These are phyloP conservation scores for Cardiospermum halicacabum DNA, from an alignment of 345 rosid genomes.

Conservation along the genomic window DNA sequence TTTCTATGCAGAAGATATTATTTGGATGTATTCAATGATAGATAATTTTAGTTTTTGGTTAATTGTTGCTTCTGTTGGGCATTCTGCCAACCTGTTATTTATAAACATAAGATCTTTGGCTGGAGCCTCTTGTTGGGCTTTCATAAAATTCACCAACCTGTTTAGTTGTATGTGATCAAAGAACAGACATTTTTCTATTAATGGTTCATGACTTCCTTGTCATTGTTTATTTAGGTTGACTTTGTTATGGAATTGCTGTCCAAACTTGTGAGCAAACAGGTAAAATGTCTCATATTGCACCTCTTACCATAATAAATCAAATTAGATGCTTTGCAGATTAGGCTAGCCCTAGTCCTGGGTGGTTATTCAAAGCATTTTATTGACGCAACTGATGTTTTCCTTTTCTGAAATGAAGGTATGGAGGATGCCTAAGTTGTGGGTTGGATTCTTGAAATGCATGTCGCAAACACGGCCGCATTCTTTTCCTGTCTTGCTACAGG, in stretches of 20 bases:
- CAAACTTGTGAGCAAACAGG: constrained; percentile 90
- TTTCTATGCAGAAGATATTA: too few relatives aligned
- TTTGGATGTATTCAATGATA: too few relatives aligned
- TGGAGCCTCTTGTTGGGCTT: not conserved
- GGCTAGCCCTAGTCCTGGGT: not conserved
- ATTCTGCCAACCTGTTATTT: too few relatives aligned
- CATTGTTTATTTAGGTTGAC: constrained; percentile 57
- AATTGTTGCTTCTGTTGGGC: too few relatives aligned
- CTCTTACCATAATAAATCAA: constrained; percentile 7
- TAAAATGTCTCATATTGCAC: constrained; percentile 20
- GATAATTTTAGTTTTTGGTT: too few relatives aligned
- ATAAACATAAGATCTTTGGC: too few relatives aligned
- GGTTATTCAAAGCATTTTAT: not conserved
- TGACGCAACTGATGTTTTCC: not conserved
- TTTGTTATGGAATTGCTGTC: constrained; percentile 95
- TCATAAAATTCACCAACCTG: not conserved
- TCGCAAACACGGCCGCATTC: constrained; percentile 96
- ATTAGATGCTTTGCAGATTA: constrained; percentile 8
- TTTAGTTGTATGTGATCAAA: not conserved
- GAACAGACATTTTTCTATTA: constrained; percentile 1
- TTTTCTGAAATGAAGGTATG: constrained; percentile 52
- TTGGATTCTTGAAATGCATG: constrained; percentile 91
- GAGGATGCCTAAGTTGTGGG: constrained; percentile 98
- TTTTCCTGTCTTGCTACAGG: constrained; percentile 78
- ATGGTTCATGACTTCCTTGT: not conserved